These are phyloP conservation scores for Ophiocytium majus DNA, from an alignment of 352 stramenopile species.

Conservation along the genomic window DNA sequence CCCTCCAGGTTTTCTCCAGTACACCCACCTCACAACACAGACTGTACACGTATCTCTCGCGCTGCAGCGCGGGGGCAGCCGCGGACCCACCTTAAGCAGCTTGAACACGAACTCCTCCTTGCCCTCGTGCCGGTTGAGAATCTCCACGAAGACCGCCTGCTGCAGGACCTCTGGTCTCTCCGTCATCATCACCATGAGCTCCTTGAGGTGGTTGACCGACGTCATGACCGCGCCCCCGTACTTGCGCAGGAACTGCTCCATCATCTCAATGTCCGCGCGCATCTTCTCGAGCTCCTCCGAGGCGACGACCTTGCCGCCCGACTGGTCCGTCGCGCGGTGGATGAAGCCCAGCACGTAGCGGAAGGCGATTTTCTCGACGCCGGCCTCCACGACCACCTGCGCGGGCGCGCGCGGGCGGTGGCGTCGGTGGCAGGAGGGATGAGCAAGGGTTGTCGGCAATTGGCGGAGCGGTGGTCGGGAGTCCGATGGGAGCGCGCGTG, in stretches of 20 bases:
- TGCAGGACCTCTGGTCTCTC: conserved; percentile 44
- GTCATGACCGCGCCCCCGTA: conserved; percentile 43
- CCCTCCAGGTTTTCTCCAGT: too few relatives aligned
- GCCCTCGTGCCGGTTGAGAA: conserved; percentile 41
- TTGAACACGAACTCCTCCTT: conserved; percentile 49
- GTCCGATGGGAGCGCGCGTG: too few relatives aligned
- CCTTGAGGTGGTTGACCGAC: conserved; percentile 40
- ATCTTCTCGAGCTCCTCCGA: conserved; percentile 48
- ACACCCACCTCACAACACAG: too few relatives aligned
- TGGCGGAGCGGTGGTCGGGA: too few relatives aligned
- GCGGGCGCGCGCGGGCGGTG: not conserved
- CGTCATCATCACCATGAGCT: conserved; percentile 39
- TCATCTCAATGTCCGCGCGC: conserved; percentile 48
- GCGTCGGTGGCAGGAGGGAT: not conserved
- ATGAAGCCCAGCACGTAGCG: conserved; percentile 41
- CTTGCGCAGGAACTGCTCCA: conserved; percentile 39
- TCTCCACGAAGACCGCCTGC: conserved; percentile 42
- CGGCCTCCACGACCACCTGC: conserved; percentile 34
- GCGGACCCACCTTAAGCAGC: conserved; percentile 43
- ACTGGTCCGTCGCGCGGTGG: conserved; percentile 44
- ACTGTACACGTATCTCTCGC: too few relatives aligned
- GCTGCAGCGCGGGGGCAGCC: too few relatives aligned
- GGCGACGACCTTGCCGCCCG: conserved; percentile 41
- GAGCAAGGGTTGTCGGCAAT: too few relatives aligned
- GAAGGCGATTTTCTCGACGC: conserved; percentile 46